Evolutionary conservation across 2,329 filamentous ascomycete species (phyloP).

Genomic region (Alternaria metachromatica): DNA sequence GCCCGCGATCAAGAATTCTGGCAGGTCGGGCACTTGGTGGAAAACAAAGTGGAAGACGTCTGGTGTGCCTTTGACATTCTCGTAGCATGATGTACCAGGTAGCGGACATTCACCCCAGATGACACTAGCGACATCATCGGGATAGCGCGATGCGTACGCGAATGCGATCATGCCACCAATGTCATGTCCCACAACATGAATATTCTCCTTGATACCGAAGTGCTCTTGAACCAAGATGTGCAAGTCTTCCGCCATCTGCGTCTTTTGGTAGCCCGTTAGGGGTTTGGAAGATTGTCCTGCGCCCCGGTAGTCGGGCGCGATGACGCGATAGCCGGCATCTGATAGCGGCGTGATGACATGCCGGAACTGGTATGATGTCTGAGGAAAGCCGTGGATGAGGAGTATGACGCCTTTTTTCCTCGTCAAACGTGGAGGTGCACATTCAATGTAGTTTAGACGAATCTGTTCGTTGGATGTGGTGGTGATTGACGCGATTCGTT

Average conservation of each 20-base stretch:
- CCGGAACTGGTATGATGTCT: conserved; percentile 54
- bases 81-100: conserved; percentile 2
- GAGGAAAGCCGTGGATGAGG: conserved; percentile 57
- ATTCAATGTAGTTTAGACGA: not conserved
- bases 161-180: conserved; percentile 58
- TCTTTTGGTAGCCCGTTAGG: conserved; percentile 50
- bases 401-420: conserved; percentile 36
- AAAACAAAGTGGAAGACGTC: conserved; percentile 4
- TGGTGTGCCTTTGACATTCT: not conserved
- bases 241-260: conserved; percentile 51
- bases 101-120: conserved; percentile 5
- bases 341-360: conserved; percentile 37
- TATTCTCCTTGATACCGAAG: conserved; percentile 45
- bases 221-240: conserved; percentile 34
- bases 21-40: conserved; percentile 15
- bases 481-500: not conserved
- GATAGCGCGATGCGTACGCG: conserved; percentile 49
- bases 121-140: conserved; percentile 45
- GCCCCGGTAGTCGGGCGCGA: conserved; percentile 53
- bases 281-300: conserved; percentile 50
- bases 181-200: conserved; percentile 57
- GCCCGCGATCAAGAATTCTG: conserved; percentile 15
- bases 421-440: not conserved
- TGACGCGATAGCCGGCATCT: conserved; percentile 50
- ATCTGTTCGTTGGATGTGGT: not conserved